Evolutionary conservation across 2,329 filamentous ascomycete species (phyloP).

Genomic region (Sporothrix mexicana): DNA sequence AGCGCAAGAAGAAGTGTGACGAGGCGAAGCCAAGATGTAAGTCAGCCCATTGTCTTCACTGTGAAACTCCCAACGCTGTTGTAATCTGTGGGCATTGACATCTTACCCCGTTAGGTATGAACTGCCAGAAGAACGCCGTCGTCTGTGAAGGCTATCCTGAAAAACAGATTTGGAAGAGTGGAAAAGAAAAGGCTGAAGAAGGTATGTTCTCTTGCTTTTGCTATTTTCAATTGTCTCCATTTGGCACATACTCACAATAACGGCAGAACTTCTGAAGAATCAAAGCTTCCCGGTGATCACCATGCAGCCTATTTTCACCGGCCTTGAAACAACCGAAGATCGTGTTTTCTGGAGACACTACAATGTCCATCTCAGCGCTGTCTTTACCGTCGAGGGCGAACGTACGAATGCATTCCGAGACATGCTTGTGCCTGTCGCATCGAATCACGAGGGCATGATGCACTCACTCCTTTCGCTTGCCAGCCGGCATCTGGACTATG

Average conservation of each 20-base stretch:
- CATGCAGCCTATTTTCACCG: constrained; percentile 73
- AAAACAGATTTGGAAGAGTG: constrained; percentile 85
- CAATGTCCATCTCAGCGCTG: constrained; percentile 75
- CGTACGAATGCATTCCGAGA: constrained; percentile 85
- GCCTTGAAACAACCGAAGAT: constrained; percentile 80
- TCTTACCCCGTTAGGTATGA: constrained; percentile 64
- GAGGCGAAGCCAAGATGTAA: constrained; percentile 71
- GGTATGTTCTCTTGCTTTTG: constrained; percentile 47
- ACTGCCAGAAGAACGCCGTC: constrained; percentile 92
- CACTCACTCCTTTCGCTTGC: constrained; percentile 86
- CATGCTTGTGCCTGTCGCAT: constrained; percentile 80
- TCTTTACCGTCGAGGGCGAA: constrained; percentile 82
- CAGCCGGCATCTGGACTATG: constrained; percentile 73
- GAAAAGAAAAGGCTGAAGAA: constrained; percentile 76
- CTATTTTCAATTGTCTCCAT: neutral
- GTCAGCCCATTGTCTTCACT: constrained; percentile 39
- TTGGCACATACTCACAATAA: neutral
- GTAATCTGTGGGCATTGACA: constrained; percentile 5
- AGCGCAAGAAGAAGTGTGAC: constrained; percentile 75
- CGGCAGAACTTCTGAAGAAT: constrained; percentile 55
- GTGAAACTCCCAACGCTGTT: neutral
- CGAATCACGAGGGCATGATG: constrained; percentile 82
- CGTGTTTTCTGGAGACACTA: constrained; percentile 84
- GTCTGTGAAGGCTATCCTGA: constrained; percentile 90
- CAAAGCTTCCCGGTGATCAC: constrained; percentile 60